Evolutionary conservation across 1,139 yeast species (phyloP).

Genomic region (Zygotorulaspora mrakii): DNA sequence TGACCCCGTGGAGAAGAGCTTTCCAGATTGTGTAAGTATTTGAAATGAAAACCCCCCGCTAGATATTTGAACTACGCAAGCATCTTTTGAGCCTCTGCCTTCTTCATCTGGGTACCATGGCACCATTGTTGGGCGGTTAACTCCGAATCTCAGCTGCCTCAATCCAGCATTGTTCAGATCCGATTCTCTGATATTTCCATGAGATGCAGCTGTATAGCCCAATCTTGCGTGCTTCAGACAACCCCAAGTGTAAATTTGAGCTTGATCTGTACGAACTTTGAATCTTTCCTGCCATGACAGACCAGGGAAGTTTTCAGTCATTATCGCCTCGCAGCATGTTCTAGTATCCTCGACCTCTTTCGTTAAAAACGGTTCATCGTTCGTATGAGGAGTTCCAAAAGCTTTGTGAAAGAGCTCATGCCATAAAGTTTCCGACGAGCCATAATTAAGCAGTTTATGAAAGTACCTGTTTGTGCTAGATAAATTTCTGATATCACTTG

Average conservation of each 20-base stretch:
- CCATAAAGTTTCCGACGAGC: conserved; percentile 45
- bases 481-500: conserved; percentile 47
- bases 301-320: conserved; percentile 30
- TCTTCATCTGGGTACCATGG: conserved; percentile 33
- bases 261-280: conserved; percentile 42
- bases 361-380: conserved; percentile 42
- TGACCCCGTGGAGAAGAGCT: conserved; percentile 51
- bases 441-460: conserved; percentile 34
- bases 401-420: conserved; percentile 46
- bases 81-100: conserved; percentile 34
- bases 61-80: conserved; percentile 50
- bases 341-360: conserved; percentile 22
- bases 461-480: conserved; percentile 43
- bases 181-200: conserved; percentile 33
- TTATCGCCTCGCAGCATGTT: conserved; percentile 34
- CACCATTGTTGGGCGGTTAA: conserved; percentile 44
- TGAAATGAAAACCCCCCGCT: conserved; percentile 72
- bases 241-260: conserved; percentile 64
- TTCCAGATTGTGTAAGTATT: conserved; percentile 52
- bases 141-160: conserved; percentile 37
- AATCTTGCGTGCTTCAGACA: conserved; percentile 50
- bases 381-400: conserved; percentile 42
- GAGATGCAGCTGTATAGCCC: conserved; percentile 45
- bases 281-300: conserved; percentile 52
- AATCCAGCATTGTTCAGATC: conserved; percentile 32